Conservation (phyloP, 768 basidiomycete species). For the Lactifluus echinatus region DNA sequence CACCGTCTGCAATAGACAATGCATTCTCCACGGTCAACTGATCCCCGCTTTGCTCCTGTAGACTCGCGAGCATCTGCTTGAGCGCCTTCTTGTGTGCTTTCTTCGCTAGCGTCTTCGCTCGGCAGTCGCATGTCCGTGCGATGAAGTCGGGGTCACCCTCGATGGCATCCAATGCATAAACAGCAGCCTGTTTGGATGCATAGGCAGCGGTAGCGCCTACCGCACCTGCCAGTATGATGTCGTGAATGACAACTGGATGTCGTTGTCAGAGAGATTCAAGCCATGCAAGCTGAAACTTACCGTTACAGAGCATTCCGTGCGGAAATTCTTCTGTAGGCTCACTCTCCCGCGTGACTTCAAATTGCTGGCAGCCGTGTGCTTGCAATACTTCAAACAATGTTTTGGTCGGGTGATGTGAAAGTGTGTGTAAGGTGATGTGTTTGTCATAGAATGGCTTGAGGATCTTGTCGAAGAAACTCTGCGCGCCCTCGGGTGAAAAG, state of each 20-base stretch:
- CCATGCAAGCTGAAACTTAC: slow-evolving; percentile 27
- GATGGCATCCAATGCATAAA: slow-evolving; percentile 60
- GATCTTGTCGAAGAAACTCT: slow-evolving; percentile 56
- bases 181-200: slow-evolving; percentile 54
- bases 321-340: slow-evolving; percentile 35
- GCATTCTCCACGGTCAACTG: slow-evolving; percentile 6
- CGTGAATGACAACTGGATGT: slow-evolving; percentile 56
- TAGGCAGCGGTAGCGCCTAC: slow-evolving; percentile 40
- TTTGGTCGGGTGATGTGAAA: slow-evolving; percentile 72
- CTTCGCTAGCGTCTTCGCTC: slow-evolving; percentile 29
- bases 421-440: slow-evolving; percentile 61
- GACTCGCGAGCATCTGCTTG: slow-evolving; percentile 24
- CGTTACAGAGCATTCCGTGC: slow-evolving; percentile 39
- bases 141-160: slow-evolving; percentile 58
- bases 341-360: slow-evolving; percentile 36
- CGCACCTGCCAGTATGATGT: slow-evolving; percentile 51
- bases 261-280: slow-evolving; percentile 3
- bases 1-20: not conserved
- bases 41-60: slow-evolving; percentile 21
- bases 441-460: slow-evolving; percentile 73
- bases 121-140: slow-evolving; percentile 59
- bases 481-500: slow-evolving; percentile 51
- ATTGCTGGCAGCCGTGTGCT: slow-evolving; percentile 59
- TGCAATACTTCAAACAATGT: slow-evolving; percentile 66
- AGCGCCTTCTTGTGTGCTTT: slow-evolving; percentile 34